Evolutionary conservation across 805 yeast species (phyloP), one percentile per base, ranked within the genome.

Genomic region (Candida boidinii): DNA sequence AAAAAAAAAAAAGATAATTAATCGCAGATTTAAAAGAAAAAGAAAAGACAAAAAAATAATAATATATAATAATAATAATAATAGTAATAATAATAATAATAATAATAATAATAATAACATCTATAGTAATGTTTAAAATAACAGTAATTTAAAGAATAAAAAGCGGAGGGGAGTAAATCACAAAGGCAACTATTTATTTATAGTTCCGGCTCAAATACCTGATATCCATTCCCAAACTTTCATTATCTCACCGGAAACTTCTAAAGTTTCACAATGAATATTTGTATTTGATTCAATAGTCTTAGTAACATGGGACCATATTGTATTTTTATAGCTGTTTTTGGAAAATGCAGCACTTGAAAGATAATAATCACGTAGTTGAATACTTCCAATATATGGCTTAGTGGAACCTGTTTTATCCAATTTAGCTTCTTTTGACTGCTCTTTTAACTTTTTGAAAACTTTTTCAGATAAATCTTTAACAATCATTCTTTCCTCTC

Each of bases 171-270:
- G n/a, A n/a, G n/a, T n/a, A n/a, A n/a, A n/a, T n/a, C n/a, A n/a
- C n/a, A n/a, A n/a, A n/a, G n/a, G n/a, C n/a, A n/a, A n/a, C n/a
- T n/a, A n/a, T n/a, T n/a, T n/a, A n/a, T n/a, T n/a, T n/a, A n/a
- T n/a, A n/a, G n/a, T n/a, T n/a, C n/a, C 24, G 12, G 24, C 25
- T 40, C 36, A 49, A 7, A 56, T 40, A 35, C 52, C 60, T 11
- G 77, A 74, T 23, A 77, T 67, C 95, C 95, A 87, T 49, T 85
- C 86, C 85, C 94, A 83, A 23, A 84, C 84, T 49, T 76, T 76
- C 68, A 82, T 74, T 39, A 87, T 82, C 43, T 87, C 96, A 13
- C 96, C 96, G 47, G 80, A 82, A 19, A 78, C 67, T 51, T 87
- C 96, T 35, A 73, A 57, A 35, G 79, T 66, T 24, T 73, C 66